These are phyloP conservation scores for Annulohypoxylon bovei DNA, from an alignment of 495 filamentous ascomycete species.

Conservation along the genomic window DNA sequence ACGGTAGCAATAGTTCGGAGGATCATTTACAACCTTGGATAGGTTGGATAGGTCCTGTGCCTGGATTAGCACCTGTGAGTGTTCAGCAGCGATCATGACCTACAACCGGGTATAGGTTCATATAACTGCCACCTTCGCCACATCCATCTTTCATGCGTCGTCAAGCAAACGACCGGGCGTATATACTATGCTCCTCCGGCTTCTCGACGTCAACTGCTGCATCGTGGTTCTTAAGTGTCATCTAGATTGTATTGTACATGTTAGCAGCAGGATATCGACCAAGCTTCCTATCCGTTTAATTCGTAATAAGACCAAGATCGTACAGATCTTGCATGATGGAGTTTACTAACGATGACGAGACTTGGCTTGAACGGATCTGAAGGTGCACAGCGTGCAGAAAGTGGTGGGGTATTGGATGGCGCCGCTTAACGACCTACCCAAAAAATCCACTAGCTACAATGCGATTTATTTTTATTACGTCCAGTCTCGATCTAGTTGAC, in stretches of 20 bases:
- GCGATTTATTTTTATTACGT: constrained; percentile 16
- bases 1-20: constrained; percentile 18
- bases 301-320: constrained; percentile 12
- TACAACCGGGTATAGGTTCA: constrained; percentile 16
- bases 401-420: neutral
- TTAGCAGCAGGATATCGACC: constrained; percentile 1
- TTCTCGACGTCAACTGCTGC: neutral
- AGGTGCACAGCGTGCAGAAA: neutral
- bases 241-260: constrained; percentile 13
- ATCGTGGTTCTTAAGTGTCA: neutral
- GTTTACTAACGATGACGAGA: neutral
- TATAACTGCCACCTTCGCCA: constrained; percentile 33
- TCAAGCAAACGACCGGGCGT: neutral
- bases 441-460: constrained; percentile 9
- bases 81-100: constrained; percentile 12
- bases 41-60: neutral
- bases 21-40: constrained; percentile 9
- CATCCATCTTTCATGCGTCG: constrained; percentile 24
- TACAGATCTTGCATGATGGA: constrained; percentile 15
- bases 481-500: constrained; percentile 18
- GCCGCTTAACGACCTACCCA: neutral
- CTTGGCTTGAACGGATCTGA: constrained; percentile 6
- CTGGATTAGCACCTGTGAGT: neutral
- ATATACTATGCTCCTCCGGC: neutral
- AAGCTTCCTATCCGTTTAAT: constrained; percentile 9